These are phyloP conservation scores for Lojkania enalia DNA, from an alignment of 2,329 filamentous ascomycete genomes.

Conservation along the genomic window DNA sequence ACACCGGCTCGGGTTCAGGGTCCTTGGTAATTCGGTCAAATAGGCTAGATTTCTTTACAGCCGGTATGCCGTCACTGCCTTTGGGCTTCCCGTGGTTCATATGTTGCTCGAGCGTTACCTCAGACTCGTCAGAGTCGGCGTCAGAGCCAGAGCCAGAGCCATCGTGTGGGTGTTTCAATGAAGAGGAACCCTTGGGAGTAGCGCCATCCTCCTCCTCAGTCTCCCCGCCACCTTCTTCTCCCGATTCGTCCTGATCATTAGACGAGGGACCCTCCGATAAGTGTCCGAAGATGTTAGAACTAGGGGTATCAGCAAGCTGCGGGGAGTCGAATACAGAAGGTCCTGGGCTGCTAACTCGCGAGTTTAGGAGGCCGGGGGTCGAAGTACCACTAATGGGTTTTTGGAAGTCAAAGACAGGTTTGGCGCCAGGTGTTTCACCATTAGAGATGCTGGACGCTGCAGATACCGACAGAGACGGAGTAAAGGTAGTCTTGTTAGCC, in stretches of 20 bases:
- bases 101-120: too few relatives aligned
- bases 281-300: conserved; percentile 39
- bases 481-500: conserved; percentile 22
- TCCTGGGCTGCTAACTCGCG: conserved; percentile 34
- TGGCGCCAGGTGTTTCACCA: conserved; percentile 13
- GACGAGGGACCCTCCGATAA: conserved; percentile 39
- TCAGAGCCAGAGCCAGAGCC: conserved; percentile 32
- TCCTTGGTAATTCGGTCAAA: too few relatives aligned
- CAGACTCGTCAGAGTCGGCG: conserved; percentile 21
- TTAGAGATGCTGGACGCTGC: conserved; percentile 9
- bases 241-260: conserved; percentile 27
- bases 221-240: conserved; percentile 18
- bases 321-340: conserved; percentile 38
- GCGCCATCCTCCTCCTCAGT: conserved; percentile 10
- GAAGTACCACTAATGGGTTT: conserved; percentile 24
- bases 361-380: conserved; percentile 27
- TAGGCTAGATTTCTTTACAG: too few relatives aligned
- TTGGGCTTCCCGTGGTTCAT: too few relatives aligned
- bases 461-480: conserved; percentile 25
- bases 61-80: too few relatives aligned
- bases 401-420: conserved; percentile 10
- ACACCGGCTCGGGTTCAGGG: too few relatives aligned
- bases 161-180: conserved; percentile 28
- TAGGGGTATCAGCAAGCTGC: conserved; percentile 22
- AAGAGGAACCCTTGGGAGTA: conserved; percentile 2